Evolutionary conservation across 208 protist genomes (phyloP).

Genomic region (Leishmania tropica): DNA sequence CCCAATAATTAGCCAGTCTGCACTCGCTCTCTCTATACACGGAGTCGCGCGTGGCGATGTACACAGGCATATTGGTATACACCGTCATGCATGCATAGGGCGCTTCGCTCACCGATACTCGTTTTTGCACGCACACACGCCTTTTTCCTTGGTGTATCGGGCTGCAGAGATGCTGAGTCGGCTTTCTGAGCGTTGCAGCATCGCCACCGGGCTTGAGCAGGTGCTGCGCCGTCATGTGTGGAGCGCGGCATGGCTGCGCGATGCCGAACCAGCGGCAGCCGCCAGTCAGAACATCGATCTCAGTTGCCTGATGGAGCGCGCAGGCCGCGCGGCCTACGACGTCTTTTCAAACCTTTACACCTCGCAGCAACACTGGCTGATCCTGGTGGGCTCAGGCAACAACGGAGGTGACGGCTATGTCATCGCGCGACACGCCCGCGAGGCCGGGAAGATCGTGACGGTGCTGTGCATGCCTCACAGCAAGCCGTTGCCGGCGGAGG

Average conservation of each 20-base stretch:
- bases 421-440: slow-evolving; percentile 59
- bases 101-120: neutral
- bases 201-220: slow-evolving; percentile 25
- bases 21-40: neutral
- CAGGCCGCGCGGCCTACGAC: slow-evolving; percentile 60
- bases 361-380: slow-evolving; percentile 54
- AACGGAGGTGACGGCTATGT: slow-evolving; percentile 90
- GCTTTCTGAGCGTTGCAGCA: slow-evolving; percentile 28
- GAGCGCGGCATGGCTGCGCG: slow-evolving; percentile 71
- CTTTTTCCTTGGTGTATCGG: slow-evolving; percentile 6
- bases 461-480: slow-evolving; percentile 59
- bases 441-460: slow-evolving; percentile 45
- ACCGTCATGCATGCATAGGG: too few relatives aligned
- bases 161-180: slow-evolving; percentile 17
- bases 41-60: neutral
- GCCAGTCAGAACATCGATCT: slow-evolving; percentile 54
- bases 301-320: slow-evolving; percentile 69
- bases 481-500: slow-evolving; percentile 65
- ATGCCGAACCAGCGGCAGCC: slow-evolving; percentile 65
- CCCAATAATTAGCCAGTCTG: neutral
- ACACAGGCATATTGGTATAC: neutral
- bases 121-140: neutral
- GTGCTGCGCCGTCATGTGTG: slow-evolving; percentile 43
- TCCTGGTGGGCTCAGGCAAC: slow-evolving; percentile 84
- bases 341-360: slow-evolving; percentile 46